Evolutionary conservation across 1,284 basidiomycete species (phyloP), one percentile per base, ranked within the genome.

Genomic region (Ustilago tritici): DNA sequence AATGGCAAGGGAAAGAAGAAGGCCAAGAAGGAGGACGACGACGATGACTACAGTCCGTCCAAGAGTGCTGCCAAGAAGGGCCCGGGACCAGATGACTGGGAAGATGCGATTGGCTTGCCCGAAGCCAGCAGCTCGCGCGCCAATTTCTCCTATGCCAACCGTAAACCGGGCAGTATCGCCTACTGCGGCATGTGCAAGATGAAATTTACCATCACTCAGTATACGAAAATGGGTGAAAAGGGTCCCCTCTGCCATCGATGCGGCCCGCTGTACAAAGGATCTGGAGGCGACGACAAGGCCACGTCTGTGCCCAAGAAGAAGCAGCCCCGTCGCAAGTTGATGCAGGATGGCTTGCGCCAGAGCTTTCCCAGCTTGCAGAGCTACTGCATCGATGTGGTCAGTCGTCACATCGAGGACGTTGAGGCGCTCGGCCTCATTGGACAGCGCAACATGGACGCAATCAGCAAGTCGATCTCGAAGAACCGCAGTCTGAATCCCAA

Each of bases 341-440:
- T 70, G 55, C 61, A 70, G 35, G 74, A 74, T 35, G 75, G 67
- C 3, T 12, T 65, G 41, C 66, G 67, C 14, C 58, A 65, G 47
- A 86, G 87, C 3, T 90, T 93, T 35, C 91, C 91, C 0, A 89
- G 89, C 6, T 88, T 96, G 19, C 92, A 92, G 12, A 90, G 91
- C 4, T 80, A 94, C 19, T 96, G 94, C 81, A 93, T 96, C 54
- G 88, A 95, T 92, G 88, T 98, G 35, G 91, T 98, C 67, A 92
- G 92, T 34, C 89, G 91, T 56, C 91, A 94, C 83, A 97, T 98
- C 65, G 91, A 95, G 69, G 92, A 95, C 73, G 92, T 98, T 15
- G 95, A 98, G 73, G 92, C 93, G 0, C 88, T 98, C 6, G 95
- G 95, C 0, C 92, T 95, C 80, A 93, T 98, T 62, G 93, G 94